Base-by-base conservation (phyloP, 148 eudicot species). In the Arbutus unedo region DNA sequence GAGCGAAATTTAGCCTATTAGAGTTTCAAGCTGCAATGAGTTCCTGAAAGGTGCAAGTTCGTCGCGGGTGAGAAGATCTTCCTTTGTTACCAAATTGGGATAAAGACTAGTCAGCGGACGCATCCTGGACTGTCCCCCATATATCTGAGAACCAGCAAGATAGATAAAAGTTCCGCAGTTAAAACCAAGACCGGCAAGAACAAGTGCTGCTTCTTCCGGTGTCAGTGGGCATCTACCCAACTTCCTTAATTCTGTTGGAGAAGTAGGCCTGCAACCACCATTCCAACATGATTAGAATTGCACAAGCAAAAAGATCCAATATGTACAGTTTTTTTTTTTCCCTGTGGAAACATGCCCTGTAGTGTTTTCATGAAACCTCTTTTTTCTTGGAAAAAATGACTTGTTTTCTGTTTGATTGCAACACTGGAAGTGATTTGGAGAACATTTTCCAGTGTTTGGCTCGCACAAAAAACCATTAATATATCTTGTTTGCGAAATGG, bases 121-220 rank as follows among this genome's bases (percentile, higher is more conserved):
- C 95, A 93, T 91, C 88, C 98, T 90, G 79, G 92, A 81, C 77
- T 89, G 59, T 21, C 93, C 97, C 50, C 94, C 98, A 72, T 94
- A 96, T 62, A 96, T 88, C 38, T 87, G 85, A 45, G 98, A 96
- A 7, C 99, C 94, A 15, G 99, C 99, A 81, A 96, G 92, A 86
- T 94, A 96, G 73, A 96, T 91, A 82, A 88, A 88, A 10, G 95
- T 93, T 38, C 73, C 87, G 45, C 84, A 86, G 67, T 89, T 89
- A 62, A 91, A 92, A 75, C 97, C 94, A 82, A 92, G 90, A 50
- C 89, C 97, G 47, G 97, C 92, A 38, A 96, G 97, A 87, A 92
- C 91, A 80, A 96, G 93, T 44, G 91, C 98, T 81, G 95, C 90
- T 89, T 96, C 99, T 89, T 96, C 99, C 41, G 99, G 99, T 57